phyloP scores from a whole-genome alignment of 2,329 filamentous ascomycete genomes.

The Pochonia chlamydosporia region DNA sequence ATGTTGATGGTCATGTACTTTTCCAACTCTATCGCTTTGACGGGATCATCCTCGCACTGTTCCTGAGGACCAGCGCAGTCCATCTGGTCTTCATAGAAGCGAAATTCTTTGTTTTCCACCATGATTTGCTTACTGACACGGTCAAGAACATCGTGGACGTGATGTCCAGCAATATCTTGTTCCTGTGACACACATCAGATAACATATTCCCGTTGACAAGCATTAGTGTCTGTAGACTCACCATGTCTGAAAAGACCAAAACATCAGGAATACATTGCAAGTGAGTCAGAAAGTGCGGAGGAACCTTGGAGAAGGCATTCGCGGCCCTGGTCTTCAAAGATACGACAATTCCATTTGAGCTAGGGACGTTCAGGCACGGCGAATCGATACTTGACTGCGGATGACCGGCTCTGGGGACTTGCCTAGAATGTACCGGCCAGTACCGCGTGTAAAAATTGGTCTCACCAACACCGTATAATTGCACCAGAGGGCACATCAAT shows the following conservation, averaged over 20 bases:
- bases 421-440: constrained; percentile 18
- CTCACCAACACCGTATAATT: not conserved
- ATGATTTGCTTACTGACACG: constrained; percentile 31
- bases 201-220: not conserved
- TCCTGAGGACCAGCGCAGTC: constrained; percentile 41
- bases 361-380: constrained; percentile 35
- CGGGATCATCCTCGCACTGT: constrained; percentile 30
- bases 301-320: constrained; percentile 47
- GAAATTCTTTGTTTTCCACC: constrained; percentile 36
- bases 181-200: constrained; percentile 26
- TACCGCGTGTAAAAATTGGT: constrained; percentile 20
- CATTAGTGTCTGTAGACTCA: constrained; percentile 8
- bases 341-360: constrained; percentile 39
- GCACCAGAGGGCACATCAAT: constrained; percentile 1
- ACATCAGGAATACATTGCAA: constrained; percentile 49
- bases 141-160: constrained; percentile 35
- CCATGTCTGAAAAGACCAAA: constrained; percentile 52
- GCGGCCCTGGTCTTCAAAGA: constrained; percentile 56
- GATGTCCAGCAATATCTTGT: constrained; percentile 42
- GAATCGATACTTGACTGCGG: constrained; percentile 29
- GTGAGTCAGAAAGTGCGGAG: constrained; percentile 49
- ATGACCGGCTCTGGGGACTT: constrained; percentile 23
- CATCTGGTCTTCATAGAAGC: constrained; percentile 38
- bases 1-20: constrained; percentile 59
- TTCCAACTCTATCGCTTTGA: constrained; percentile 47